phyloP scores from a whole-genome alignment of 441 rosid species.

The Gossypium schwendimanii region DNA sequence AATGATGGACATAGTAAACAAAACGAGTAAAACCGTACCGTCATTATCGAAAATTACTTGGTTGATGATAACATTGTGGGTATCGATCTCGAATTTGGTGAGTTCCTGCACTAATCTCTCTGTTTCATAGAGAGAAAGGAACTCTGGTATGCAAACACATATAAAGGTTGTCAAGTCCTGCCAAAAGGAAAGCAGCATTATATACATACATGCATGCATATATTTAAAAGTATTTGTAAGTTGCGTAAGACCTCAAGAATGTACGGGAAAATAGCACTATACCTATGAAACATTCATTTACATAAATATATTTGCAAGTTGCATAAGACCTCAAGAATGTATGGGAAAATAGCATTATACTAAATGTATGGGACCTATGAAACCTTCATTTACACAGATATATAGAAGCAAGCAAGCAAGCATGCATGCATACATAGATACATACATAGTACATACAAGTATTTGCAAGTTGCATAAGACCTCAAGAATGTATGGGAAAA shows the following conservation, averaged over 20 bases:
- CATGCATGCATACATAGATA: no score
- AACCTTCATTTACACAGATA: no score
- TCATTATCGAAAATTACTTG: slow-evolving; percentile 86
- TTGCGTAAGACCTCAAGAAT: no score
- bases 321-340: background rate
- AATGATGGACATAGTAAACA: background rate
- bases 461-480: no score
- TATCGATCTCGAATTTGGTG: slow-evolving; percentile 95
- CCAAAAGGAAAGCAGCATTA: slow-evolving; percentile 13
- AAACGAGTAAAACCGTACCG: slow-evolving; percentile 33
- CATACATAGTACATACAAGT: no score
- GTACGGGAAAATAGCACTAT: no score
- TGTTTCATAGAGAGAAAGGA: slow-evolving; percentile 95
- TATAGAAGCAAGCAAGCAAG: no score
- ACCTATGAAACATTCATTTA: background rate
- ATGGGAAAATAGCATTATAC: background rate
- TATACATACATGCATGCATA: background rate
- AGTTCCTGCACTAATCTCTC: slow-evolving; percentile 99
- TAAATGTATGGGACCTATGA: no score
- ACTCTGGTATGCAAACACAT: slow-evolving; percentile 98
- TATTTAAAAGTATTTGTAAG: background rate
- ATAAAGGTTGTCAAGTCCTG: slow-evolving; percentile 96
- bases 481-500: no score
- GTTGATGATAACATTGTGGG: slow-evolving; percentile 93
- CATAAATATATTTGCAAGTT: background rate